phyloP scores from a whole-genome alignment of 2,329 filamentous ascomycete species.

The Elsinoe arachidis region DNA sequence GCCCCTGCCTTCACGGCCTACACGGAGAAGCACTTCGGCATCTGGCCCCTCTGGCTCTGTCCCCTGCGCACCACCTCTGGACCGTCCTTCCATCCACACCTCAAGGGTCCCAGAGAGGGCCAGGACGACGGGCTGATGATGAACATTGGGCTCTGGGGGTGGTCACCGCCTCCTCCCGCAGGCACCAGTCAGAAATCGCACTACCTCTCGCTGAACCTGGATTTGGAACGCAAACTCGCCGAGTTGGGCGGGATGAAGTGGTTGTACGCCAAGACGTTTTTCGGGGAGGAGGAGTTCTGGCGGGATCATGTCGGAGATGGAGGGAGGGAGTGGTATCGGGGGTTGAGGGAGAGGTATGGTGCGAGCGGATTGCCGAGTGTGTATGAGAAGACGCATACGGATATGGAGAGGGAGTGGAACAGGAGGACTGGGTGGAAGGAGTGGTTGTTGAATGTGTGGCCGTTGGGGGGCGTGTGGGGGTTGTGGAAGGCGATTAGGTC shows the following conservation, averaged over 20 bases:
- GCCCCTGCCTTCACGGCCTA: constrained; percentile 38
- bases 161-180: constrained; percentile 25
- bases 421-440: constrained; percentile 69
- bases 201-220: constrained; percentile 49
- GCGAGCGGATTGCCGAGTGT: constrained; percentile 54
- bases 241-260: constrained; percentile 59
- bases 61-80: constrained; percentile 27
- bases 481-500: constrained; percentile 16
- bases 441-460: constrained; percentile 31
- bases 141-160: constrained; percentile 58
- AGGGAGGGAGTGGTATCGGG: constrained; percentile 44
- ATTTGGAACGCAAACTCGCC: constrained; percentile 51
- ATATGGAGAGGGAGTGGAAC: constrained; percentile 23
- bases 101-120: constrained; percentile 11
- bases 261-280: constrained; percentile 62
- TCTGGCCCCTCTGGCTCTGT: constrained; percentile 44
- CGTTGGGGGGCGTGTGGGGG: constrained; percentile 15
- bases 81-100: constrained; percentile 27
- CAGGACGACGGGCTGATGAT: constrained; percentile 34
- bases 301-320: constrained; percentile 33
- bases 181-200: constrained; percentile 22
- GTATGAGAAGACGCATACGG: constrained; percentile 57
- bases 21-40: constrained; percentile 31
- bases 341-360: constrained; percentile 48
- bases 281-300: constrained; percentile 62